phyloP scores from a whole-genome alignment of 129 eudicot species.

The Lonicera japonica region DNA sequence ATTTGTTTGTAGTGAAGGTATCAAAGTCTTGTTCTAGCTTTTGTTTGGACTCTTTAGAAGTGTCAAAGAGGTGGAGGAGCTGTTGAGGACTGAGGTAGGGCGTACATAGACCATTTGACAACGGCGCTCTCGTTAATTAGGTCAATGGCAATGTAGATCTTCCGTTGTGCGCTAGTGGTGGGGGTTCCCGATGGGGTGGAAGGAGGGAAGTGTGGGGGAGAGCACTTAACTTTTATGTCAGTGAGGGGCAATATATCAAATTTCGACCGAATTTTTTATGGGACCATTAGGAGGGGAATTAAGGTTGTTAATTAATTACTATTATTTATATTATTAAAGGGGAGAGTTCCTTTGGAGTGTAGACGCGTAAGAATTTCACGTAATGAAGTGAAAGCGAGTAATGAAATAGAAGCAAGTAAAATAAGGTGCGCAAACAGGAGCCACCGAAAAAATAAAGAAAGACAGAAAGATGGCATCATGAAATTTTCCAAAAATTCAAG shows the following conservation, averaged over 20 bases:
- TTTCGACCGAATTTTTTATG: slow-evolving; percentile 11
- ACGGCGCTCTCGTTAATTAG: slow-evolving; percentile 53
- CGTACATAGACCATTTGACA: slow-evolving; percentile 25
- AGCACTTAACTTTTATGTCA: slow-evolving; percentile 33
- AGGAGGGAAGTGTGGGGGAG: slow-evolving; percentile 47
- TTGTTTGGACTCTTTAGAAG: slow-evolving; percentile 20
- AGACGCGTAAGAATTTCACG: no score
- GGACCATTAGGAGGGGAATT: slow-evolving; percentile 3
- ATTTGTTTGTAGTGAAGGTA: slow-evolving; percentile 16
- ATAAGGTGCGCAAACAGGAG: no score
- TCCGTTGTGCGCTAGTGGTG: slow-evolving; percentile 42
- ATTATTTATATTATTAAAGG: no score
- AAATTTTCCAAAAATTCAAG: no score
- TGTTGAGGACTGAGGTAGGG: slow-evolving; percentile 20
- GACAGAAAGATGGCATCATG: no score
- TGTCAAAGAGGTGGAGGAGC: slow-evolving; percentile 26
- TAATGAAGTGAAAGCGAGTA: no score
- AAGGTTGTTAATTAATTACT: no score
- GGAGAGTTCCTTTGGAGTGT: no score
- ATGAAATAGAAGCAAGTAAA: no score
- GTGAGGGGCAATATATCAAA: slow-evolving; percentile 38
- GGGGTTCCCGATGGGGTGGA: slow-evolving; percentile 43
- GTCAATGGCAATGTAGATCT: slow-evolving; percentile 58
- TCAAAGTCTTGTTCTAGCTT: slow-evolving; percentile 28
- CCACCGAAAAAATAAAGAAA: no score